Evolutionary conservation across 2,329 filamentous ascomycete genomes (phyloP), one percentile per base, ranked within the genome.

Genomic region (Aspergillus candidus): DNA sequence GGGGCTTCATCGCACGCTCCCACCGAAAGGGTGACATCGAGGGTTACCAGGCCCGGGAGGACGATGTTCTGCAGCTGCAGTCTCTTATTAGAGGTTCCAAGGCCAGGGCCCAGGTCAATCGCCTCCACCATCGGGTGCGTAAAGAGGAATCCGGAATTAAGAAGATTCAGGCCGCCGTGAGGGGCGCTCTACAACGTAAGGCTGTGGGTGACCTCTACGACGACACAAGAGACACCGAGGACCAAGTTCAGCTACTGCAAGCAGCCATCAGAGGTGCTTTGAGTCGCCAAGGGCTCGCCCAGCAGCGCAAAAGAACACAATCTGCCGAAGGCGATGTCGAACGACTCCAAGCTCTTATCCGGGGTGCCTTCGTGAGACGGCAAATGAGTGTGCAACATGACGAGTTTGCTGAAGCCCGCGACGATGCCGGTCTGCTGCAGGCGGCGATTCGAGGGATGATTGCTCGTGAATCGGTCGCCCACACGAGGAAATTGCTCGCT

Each of bases 51-150:
- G 78, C 77, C 41, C 78, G 82, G 43, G 85, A 91, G 63, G 72
- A 75, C 5, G 79, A 88, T 48, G 77, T 97, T 36, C 68, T 93
- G 48, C 80, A 82, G 57, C 72, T 98, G 11, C 93, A 98, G 66
- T 94, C 83, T 62, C 73, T 94, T 37, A 67, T 89, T 75, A 79
- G 86, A 79, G 73, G 70, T 61, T 55, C 66, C 31, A 69, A 67
- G 51, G 64, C 66, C 15, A 66, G 74, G 41, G 55, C 60, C 10
- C 58, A 71, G 62, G 58, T 74, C 53, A 51, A 71, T 55, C 51
- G 69, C 11, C 47, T 75, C 37, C 70, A 63, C 48, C 61, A 54
- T 32, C 60, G 58, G 32, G 56, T 69, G 38, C 63, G 65, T 27
- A 62, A 56, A 46, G 63, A 73, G 42, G 64, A 69, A 31, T 61